Conservation (phyloP, 306 rosid genomes). For the Quercus parvula region DNA sequence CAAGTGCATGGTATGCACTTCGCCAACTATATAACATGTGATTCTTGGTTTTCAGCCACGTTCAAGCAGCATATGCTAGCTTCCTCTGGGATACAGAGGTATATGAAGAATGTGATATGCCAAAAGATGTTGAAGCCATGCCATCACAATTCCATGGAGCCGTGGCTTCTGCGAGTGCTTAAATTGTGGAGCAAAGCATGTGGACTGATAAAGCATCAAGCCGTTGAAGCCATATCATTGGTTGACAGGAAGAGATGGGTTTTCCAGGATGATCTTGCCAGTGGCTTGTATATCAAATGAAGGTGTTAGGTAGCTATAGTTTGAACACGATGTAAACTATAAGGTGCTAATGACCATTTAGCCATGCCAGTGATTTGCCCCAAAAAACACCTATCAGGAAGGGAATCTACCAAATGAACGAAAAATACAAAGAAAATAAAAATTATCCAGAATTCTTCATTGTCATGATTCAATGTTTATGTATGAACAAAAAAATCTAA, state of each 20-base stretch:
- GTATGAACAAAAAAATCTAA: not conserved
- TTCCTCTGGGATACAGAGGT: slow-evolving; percentile 89
- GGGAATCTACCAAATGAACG: too few relatives aligned
- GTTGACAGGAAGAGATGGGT: not conserved
- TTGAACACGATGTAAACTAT: too few relatives aligned
- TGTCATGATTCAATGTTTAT: not conserved
- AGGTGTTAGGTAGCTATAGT: too few relatives aligned
- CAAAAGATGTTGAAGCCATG: slow-evolving; percentile 10
- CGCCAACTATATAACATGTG: slow-evolving; percentile 8
- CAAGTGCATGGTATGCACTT: not conserved
- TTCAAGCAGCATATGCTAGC: slow-evolving; percentile 81
- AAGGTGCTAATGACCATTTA: too few relatives aligned
- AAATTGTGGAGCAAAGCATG: not conserved
- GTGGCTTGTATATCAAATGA: too few relatives aligned
- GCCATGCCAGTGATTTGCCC: too few relatives aligned
- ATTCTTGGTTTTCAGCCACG: slow-evolving; percentile 54
- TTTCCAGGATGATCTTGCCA: too few relatives aligned
- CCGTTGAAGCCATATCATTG: not conserved
- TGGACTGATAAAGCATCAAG: not conserved
- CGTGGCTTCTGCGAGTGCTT: slow-evolving; percentile 52
- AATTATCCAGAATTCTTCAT: too few relatives aligned
- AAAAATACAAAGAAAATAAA: too few relatives aligned
- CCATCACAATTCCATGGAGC: slow-evolving; percentile 32
- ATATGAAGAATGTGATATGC: slow-evolving; percentile 10
- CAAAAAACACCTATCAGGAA: too few relatives aligned